These are phyloP conservation scores for Aspergillus biplanus DNA, from an alignment of 495 filamentous ascomycete species.

Conservation along the genomic window DNA sequence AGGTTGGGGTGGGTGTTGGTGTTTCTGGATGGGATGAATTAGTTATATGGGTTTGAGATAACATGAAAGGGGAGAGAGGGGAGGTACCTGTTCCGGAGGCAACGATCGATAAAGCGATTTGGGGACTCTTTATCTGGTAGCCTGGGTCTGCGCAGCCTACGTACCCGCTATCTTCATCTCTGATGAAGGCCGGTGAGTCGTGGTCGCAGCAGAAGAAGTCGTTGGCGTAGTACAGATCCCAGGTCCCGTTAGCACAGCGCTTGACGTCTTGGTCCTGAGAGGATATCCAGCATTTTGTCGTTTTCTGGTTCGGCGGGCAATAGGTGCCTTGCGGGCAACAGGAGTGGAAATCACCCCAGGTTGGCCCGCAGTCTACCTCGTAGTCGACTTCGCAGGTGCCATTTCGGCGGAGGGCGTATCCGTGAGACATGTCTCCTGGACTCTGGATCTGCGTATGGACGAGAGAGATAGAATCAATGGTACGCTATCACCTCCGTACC, in stretches of 20 bases:
- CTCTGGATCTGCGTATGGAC: too few relatives aligned
- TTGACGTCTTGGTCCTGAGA: background rate
- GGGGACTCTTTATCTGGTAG: background rate
- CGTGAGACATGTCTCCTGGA: background rate
- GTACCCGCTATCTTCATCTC: background rate
- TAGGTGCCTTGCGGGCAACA: background rate
- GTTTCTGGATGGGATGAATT: background rate
- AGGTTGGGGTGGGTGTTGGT: background rate
- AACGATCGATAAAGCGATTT: slow-evolving; percentile 1
- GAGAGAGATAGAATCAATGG: too few relatives aligned
- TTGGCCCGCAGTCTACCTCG: background rate
- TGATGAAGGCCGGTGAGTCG: background rate
- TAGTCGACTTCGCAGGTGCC: background rate
- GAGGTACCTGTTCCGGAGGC: background rate
- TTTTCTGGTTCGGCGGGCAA: background rate
- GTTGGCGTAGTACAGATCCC: background rate
- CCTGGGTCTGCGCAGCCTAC: background rate
- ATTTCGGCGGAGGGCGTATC: background rate
- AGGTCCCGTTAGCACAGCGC: background rate
- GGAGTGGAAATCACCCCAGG: background rate
- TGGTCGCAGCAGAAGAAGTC: slow-evolving; percentile 3
- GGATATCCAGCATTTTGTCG: background rate
- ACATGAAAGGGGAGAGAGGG: background rate
- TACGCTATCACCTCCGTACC: too few relatives aligned
- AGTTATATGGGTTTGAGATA: background rate